These are phyloP conservation scores for Phyllosticta citribraziliensis DNA, from an alignment of 2,329 filamentous ascomycete species.

Conservation along the genomic window DNA sequence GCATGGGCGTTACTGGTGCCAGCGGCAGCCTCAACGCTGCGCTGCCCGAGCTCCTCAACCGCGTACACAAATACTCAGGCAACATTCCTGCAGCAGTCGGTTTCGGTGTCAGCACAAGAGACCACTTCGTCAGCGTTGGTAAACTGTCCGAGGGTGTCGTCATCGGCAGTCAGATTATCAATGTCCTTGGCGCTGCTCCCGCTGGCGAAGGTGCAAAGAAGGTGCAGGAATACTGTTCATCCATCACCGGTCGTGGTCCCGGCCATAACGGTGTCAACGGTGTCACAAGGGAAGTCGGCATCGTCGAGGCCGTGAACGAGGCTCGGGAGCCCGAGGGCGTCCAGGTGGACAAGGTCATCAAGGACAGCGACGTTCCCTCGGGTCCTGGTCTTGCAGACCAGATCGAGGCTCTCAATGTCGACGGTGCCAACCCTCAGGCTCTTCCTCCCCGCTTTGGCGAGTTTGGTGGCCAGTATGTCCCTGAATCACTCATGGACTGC, in stretches of 20 bases:
- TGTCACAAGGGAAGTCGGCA: conserved; percentile 55
- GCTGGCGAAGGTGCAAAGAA: conserved; percentile 57
- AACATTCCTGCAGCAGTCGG: conserved; percentile 86
- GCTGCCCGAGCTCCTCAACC: conserved; percentile 69
- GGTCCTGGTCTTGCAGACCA: conserved; percentile 69
- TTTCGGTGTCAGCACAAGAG: conserved; percentile 90
- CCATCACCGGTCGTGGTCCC: conserved; percentile 51
- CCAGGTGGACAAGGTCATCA: conserved; percentile 60
- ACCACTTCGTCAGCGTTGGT: conserved; percentile 83
- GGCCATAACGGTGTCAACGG: conserved; percentile 35
- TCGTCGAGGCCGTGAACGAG: conserved; percentile 57
- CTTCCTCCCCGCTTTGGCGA: conserved; percentile 85
- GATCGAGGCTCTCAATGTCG: conserved; percentile 68
- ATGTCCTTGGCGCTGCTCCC: conserved; percentile 59
- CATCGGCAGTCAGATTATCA: conserved; percentile 92
- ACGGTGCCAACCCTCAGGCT: conserved; percentile 39
- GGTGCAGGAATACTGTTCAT: conserved; percentile 79
- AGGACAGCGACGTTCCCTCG: conserved; percentile 43
- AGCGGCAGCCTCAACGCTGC: conserved; percentile 71
- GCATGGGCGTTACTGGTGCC: conserved; percentile 93
- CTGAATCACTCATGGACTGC: conserved; percentile 96
- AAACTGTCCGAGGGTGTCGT: conserved; percentile 86
- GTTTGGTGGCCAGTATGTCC: conserved; percentile 95
- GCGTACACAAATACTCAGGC: conserved; percentile 86
- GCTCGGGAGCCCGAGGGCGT: conserved; percentile 53